Evolutionary conservation across 768 basidiomycete genomes (phyloP).

Genomic region (Kondoa subrosea): DNA sequence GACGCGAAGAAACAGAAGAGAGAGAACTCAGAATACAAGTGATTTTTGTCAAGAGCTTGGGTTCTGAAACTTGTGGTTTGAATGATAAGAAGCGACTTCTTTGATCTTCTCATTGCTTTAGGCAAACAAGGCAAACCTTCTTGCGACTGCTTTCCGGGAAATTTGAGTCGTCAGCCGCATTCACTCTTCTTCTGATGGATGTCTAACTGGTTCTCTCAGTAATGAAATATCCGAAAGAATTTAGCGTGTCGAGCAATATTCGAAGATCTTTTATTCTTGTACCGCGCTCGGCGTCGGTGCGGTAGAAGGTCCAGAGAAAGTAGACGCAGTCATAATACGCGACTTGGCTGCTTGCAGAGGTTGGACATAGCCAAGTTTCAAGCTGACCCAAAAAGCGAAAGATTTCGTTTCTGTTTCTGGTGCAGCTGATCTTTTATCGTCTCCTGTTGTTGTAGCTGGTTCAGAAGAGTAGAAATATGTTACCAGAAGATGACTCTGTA

Average conservation of each 20-base stretch:
- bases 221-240: neutral
- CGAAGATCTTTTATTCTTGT: neutral
- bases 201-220: too few relatives aligned
- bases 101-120: too few relatives aligned
- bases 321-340: neutral
- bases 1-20: too few relatives aligned
- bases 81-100: too few relatives aligned
- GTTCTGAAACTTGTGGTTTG: too few relatives aligned
- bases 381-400: conserved; percentile 73
- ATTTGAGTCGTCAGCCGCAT: too few relatives aligned
- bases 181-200: too few relatives aligned
- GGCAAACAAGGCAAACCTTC: too few relatives aligned
- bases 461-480: conserved; percentile 88
- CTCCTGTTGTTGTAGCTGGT: conserved; percentile 35
- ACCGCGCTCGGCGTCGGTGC: too few relatives aligned
- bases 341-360: neutral
- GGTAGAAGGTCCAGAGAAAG: neutral
- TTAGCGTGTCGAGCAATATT: neutral
- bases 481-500: conserved; percentile 81
- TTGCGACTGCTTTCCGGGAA: too few relatives aligned
- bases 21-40: too few relatives aligned
- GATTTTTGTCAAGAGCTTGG: too few relatives aligned
- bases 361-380: conserved; percentile 53
- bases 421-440: neutral
- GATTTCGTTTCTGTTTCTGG: conserved; percentile 14